Base-by-base conservation (phyloP, 2,329 filamentous ascomycete genomes). In the Ophiocordyceps camponoti-floridani region DNA sequence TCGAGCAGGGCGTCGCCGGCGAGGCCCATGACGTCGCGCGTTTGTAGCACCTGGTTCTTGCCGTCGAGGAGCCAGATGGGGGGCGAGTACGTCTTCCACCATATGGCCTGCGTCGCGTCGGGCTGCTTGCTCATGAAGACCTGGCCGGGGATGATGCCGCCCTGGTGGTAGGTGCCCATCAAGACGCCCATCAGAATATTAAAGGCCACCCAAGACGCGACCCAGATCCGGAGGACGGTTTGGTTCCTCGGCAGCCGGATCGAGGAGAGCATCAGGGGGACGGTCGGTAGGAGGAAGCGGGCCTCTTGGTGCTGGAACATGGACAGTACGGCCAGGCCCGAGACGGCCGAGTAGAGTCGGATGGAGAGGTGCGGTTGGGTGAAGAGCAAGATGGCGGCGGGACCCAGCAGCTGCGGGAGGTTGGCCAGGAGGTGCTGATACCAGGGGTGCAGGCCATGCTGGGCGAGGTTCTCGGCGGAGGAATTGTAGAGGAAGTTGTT, bases 81-180 rank as follows among this genome's bases (percentile, higher is more conserved):
- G 16, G 84, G 84, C 57, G 79, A 83, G 57, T 88, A 88, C 1
- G 84, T 88, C 59, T 87, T 88, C 84, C 84, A 89, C 84, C 84
- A 89, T 43, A 84, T 69, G 4, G 79, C 80, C 31, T 80, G 70
- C 2, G 77, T 78, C 9, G 82, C 76, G 49, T 82, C 79, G 4
- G 75, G 69, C 50, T 83, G 78, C 45, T 73, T 74, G 54, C 77
- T 82, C 55, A 89, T 69, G 56, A 84, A 84, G 1, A 82, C 75
- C 54, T 89, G 84, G 7, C 76, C 77, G 0, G 83, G 81, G 1
- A 89, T 71, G 26, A 88, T 75, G 40, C 84, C 84, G 27, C 81
- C 84, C 62, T 89, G 84, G 58, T 89, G 84, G 55, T 85, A 89
- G 4, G 76, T 65, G n/a, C 84, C 84, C 80, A 88, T 87, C 42